Percentiles rank a stretch among this genome's conserved stretches.
Evolutionary conservation across 2,329 filamentous ascomycete species (phyloP).

Genomic region (Diaporthe destruens): DNA sequence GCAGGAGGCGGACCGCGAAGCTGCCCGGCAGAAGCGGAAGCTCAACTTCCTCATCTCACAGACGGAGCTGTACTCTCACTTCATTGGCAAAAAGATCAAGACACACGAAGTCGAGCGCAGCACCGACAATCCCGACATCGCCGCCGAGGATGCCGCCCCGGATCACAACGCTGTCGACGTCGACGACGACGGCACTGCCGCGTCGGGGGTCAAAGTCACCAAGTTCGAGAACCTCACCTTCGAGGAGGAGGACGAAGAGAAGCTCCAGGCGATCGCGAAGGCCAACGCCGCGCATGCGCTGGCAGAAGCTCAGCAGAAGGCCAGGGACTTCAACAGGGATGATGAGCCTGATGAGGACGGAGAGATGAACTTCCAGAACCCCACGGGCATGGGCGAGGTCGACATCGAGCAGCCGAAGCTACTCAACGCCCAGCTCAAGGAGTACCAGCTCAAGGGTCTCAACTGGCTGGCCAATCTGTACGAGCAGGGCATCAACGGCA

Average conservation of each 20-base stretch:
- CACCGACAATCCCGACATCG: conserved; percentile 83
- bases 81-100: conserved; percentile 99
- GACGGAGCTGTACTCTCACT: conserved; percentile 98
- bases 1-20: conserved; percentile 96
- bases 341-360: conserved; percentile 85
- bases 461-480: conserved; percentile 99
- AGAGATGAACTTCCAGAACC: conserved; percentile 99
- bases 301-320: conserved; percentile 92
- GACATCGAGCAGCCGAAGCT: conserved; percentile 95
- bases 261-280: conserved; percentile 85
- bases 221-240: conserved; percentile 96
- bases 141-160: conserved; percentile 59
- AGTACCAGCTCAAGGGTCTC: conserved; percentile 98
- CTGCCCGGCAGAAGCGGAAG: conserved; percentile 96
- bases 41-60: conserved; percentile 99
- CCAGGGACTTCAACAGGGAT: conserved; percentile 89
- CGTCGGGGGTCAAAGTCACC: conserved; percentile 78
- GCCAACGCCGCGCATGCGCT: conserved; percentile 97
- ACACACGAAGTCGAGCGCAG: conserved; percentile 94
- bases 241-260: conserved; percentile 91
- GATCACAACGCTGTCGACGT: conserved; percentile 61
- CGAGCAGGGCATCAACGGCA: conserved; percentile 99
- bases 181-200: conserved; percentile 64
- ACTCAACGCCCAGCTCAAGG: conserved; percentile 93
- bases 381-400: conserved; percentile 92